Percentiles rank a stretch among this genome's conserved stretches.
Evolutionary conservation across 2,329 filamentous ascomycete genomes (phyloP).

Genomic region (Dactylonectria estremocensis): DNA sequence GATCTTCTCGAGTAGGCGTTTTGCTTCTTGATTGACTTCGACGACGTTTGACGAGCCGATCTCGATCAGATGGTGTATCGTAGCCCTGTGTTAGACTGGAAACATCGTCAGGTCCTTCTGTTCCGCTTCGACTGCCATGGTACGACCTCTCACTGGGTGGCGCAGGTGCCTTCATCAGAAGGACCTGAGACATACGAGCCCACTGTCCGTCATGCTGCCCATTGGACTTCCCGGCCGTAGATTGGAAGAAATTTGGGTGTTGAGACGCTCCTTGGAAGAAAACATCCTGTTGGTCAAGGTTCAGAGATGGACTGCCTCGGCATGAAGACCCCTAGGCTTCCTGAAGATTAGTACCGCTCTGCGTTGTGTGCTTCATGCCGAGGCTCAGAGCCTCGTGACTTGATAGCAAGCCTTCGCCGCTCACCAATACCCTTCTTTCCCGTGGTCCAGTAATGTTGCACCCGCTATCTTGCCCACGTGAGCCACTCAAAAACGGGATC

Average conservation of each 20-base stretch:
- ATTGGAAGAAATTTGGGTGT: background rate
- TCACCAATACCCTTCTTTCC: conserved; percentile 27
- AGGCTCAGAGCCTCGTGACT: conserved; percentile 32
- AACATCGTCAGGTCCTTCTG: conserved; percentile 8
- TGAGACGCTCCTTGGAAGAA: conserved; percentile 15
- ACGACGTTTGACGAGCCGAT: conserved; percentile 22
- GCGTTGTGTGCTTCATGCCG: conserved; percentile 32
- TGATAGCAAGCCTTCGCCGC: conserved; percentile 22
- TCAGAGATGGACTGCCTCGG: conserved; percentile 6
- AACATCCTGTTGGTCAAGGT: conserved; percentile 5
- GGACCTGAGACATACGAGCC: conserved; percentile 37
- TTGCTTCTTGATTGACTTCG: conserved; percentile 27
- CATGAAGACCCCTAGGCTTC: conserved; percentile 43
- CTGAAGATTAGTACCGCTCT: conserved; percentile 30
- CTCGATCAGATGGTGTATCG: conserved; percentile 4
- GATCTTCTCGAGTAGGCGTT: conserved; percentile 12
- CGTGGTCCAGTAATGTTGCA: conserved; percentile 29
- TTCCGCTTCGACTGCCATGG: background rate
- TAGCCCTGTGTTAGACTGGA: background rate
- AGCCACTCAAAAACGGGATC: conserved; percentile 28
- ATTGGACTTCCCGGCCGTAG: background rate
- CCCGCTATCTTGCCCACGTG: conserved; percentile 19
- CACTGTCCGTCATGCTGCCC: conserved; percentile 24
- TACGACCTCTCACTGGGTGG: conserved; percentile 20
- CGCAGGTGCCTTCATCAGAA: conserved; percentile 40